Evolutionary conservation across 106 monocot genomes (phyloP).

Genomic region (Platanthera zijinensis): DNA sequence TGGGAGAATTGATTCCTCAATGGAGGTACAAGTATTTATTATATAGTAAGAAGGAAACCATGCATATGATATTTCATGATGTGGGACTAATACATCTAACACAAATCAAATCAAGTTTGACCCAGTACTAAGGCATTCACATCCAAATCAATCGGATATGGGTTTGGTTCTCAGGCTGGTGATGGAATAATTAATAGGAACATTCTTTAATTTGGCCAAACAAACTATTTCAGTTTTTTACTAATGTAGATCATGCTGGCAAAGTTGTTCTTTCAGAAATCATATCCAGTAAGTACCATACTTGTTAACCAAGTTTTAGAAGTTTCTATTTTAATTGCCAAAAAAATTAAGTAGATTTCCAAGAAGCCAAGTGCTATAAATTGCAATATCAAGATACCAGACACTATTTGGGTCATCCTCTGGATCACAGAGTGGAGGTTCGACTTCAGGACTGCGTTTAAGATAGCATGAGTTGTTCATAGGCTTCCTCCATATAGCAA

Average conservation of each 20-base stretch:
- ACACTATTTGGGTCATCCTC: constrained; percentile 67
- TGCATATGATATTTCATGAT: no score
- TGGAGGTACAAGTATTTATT: no score
- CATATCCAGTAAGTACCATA: background rate
- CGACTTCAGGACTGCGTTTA: constrained; percentile 35
- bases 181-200: background rate
- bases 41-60: no score
- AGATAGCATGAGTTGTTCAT: constrained; percentile 75
- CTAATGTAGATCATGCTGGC: background rate
- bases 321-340: background rate
- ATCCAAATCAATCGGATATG: background rate
- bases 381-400: constrained; percentile 40
- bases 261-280: background rate
- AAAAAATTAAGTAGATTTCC: background rate
- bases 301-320: background rate
- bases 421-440: constrained; percentile 66
- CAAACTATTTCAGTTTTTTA: background rate
- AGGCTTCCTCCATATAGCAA: constrained; percentile 95
- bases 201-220: background rate
- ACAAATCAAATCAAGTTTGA: background rate
- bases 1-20: no score
- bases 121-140: background rate
- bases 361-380: background rate
- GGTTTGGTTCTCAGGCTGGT: background rate
- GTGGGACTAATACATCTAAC: no score